phyloP scores from a whole-genome alignment of 257 asterid species.

The Perilla frutescens region DNA sequence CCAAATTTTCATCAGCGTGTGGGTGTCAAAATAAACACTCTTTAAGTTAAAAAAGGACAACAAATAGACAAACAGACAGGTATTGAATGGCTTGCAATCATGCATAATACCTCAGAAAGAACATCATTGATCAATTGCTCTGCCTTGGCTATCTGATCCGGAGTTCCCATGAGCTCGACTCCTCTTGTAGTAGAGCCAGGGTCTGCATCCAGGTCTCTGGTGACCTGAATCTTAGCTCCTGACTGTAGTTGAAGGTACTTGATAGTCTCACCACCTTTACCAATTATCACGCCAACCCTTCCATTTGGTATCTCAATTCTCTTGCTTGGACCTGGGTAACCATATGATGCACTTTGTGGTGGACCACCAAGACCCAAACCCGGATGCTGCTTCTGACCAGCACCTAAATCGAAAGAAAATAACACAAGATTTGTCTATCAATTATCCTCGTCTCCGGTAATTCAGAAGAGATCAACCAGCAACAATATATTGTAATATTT shows the following conservation, averaged over 20 bases:
- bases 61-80: background rate
- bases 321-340: conserved; percentile 66
- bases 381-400: conserved; percentile 44
- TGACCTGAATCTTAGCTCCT: conserved; percentile 96
- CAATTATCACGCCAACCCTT: conserved; percentile 90
- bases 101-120: conserved; percentile 64
- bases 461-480: background rate
- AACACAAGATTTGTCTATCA: background rate
- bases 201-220: conserved; percentile 82
- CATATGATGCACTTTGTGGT: conserved; percentile 56
- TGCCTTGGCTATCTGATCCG: conserved; percentile 78
- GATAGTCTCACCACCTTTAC: conserved; percentile 93
- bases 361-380: conserved; percentile 50
- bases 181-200: conserved; percentile 72
- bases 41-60: background rate
- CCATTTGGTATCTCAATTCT: conserved; percentile 84
- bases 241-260: conserved; percentile 81
- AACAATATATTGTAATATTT: background rate
- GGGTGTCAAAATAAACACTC: background rate
- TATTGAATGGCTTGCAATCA: background rate
- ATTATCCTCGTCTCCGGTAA: background rate
- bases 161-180: conserved; percentile 79
- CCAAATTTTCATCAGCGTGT: background rate
- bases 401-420: conserved; percentile 38
- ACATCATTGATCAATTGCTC: conserved; percentile 75